Conservation (phyloP, 2,329 filamentous ascomycete species). For the Alternaria tenuissima region DNA sequence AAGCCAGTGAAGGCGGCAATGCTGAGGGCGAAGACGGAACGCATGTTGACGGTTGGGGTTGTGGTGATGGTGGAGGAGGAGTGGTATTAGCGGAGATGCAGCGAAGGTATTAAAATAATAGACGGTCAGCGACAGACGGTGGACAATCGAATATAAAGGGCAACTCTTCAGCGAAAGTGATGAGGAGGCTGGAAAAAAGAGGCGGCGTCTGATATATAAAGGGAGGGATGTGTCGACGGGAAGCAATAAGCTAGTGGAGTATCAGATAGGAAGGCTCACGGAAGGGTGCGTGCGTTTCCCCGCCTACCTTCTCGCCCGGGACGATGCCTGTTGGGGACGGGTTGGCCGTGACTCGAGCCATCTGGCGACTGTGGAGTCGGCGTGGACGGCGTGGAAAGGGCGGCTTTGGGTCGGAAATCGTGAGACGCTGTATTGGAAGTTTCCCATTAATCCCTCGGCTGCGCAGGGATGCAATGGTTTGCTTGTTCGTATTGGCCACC, state of each 20-base stretch:
- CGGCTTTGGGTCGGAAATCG: conserved; percentile 6
- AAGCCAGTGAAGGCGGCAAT: conserved; percentile 61
- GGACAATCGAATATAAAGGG: conserved; percentile 10
- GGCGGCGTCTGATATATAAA: conserved; percentile 37
- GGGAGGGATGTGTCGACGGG: conserved; percentile 31
- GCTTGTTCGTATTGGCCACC: background rate
- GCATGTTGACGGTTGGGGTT: conserved; percentile 50
- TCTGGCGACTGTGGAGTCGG: conserved; percentile 15
- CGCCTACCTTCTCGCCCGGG: conserved; percentile 2
- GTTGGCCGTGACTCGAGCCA: conserved; percentile 7
- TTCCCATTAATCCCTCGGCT: conserved; percentile 6
- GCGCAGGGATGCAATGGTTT: conserved; percentile 2
- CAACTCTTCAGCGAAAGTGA: conserved; percentile 41
- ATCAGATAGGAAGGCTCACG: conserved; percentile 18
- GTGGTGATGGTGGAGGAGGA: conserved; percentile 5
- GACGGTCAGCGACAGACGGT: conserved; percentile 36
- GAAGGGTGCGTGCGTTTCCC: conserved; percentile 17
- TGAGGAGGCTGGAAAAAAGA: conserved; percentile 22
- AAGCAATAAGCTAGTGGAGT: conserved; percentile 30
- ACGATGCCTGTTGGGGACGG: conserved; percentile 12
- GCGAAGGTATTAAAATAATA: conserved; percentile 22
- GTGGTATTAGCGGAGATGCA: conserved; percentile 10
- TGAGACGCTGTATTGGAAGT: background rate
- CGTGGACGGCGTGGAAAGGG: background rate
- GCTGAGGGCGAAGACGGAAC: conserved; percentile 61